These are phyloP conservation scores for Cryoendolithus antarcticus DNA, from an alignment of 2,329 filamentous ascomycete species.

Conservation along the genomic window DNA sequence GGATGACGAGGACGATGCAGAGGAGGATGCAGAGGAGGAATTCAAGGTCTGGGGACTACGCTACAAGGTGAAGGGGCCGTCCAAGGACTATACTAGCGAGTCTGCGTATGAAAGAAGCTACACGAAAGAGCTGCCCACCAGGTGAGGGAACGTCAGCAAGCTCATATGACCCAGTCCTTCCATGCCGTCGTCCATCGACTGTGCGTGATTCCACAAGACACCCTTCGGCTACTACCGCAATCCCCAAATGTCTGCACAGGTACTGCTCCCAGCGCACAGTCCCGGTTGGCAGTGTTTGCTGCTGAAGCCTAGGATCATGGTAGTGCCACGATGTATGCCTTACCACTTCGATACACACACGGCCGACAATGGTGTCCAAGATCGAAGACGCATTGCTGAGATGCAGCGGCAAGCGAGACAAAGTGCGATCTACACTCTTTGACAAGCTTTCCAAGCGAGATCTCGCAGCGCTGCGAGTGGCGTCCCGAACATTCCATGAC, in stretches of 20 bases:
- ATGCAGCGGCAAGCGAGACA: slow-evolving; percentile 2
- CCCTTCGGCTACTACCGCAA: too few relatives aligned
- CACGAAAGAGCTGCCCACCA: not conserved
- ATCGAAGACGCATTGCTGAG: slow-evolving; percentile 11
- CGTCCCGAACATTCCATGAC: slow-evolving; percentile 8
- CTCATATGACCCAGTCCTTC: too few relatives aligned
- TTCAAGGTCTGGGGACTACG: slow-evolving; percentile 24
- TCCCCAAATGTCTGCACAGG: too few relatives aligned
- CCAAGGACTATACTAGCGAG: slow-evolving; percentile 27
- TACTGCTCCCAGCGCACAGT: too few relatives aligned
- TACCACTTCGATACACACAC: too few relatives aligned
- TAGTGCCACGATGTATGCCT: too few relatives aligned
- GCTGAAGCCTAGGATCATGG: too few relatives aligned
- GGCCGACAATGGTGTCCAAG: slow-evolving; percentile 8
- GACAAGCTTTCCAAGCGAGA: slow-evolving; percentile 7
- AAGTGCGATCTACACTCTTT: slow-evolving; percentile 7
- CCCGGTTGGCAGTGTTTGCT: too few relatives aligned
- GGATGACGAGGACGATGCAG: slow-evolving; percentile 3
- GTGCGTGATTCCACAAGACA: too few relatives aligned
- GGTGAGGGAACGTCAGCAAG: too few relatives aligned
- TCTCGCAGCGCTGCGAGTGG: slow-evolving; percentile 9
- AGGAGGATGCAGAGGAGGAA: not conserved
- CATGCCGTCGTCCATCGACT: too few relatives aligned
- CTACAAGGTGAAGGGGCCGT: slow-evolving; percentile 26
- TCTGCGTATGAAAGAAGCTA: slow-evolving; percentile 21